Evolutionary conservation across 208 protist species (phyloP).

Genomic region (Acanthamoeba divionensis): DNA sequence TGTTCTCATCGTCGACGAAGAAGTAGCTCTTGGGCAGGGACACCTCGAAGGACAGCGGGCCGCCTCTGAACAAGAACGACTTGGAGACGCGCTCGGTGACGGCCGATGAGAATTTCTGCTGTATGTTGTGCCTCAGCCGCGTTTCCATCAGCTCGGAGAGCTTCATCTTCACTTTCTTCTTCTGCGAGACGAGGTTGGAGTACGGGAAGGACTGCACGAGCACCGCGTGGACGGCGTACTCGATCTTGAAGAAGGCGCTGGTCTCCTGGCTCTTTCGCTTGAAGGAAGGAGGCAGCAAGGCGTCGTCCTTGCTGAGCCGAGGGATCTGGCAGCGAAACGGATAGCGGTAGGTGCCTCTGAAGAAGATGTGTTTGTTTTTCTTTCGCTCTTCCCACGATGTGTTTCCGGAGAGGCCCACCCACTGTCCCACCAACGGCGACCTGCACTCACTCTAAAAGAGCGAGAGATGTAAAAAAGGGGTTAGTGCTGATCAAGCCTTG

Average conservation of each 20-base stretch:
- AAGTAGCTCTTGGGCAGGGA: conserved; percentile 17
- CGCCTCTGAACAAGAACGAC: conserved; percentile 14
- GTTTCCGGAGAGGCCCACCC: background rate
- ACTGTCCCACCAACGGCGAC: background rate
- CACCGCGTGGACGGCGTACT: background rate
- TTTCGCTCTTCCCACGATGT: conserved; percentile 20
- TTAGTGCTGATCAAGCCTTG: too few relatives aligned
- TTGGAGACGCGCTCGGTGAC: background rate
- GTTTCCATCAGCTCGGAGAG: background rate
- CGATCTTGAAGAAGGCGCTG: background rate
- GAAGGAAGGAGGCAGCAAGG: background rate
- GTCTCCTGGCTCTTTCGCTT: background rate
- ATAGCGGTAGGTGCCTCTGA: conserved; percentile 35
- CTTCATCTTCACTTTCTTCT: background rate
- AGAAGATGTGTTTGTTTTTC: conserved; percentile 50
- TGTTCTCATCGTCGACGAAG: conserved; percentile 31
- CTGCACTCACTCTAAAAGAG: background rate
- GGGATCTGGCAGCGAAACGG: background rate
- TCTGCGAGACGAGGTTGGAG: background rate
- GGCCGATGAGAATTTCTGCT: background rate
- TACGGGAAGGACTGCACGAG: conserved; percentile 8
- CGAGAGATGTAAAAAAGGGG: too few relatives aligned
- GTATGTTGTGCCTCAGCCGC: background rate
- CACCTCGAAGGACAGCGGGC: background rate
- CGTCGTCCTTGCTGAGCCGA: background rate